Base-by-base conservation (phyloP, 2,329 filamentous ascomycete genomes). In the Periconia sp. region DNA sequence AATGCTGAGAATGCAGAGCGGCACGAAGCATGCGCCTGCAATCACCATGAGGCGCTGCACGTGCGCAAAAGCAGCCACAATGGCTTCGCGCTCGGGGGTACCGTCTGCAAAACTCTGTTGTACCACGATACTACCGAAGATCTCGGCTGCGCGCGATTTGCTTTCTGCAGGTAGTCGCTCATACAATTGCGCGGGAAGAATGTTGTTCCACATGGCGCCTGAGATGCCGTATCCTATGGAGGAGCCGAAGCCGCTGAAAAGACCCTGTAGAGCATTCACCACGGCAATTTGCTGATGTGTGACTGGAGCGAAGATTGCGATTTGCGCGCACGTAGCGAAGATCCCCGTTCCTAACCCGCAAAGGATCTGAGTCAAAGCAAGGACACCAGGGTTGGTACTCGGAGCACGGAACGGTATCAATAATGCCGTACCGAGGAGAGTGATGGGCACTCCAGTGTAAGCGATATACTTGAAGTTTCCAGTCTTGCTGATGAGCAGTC, bases 221-320 rank as follows among this genome's bases (percentile, higher is more conserved):
- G 47, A 49, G n/a, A 49, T 43, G 14, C 35, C 9, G 20, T 17
- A 19, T 9, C 47, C 47, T 15, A 49, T 35, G 14, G 20, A 31
- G 18, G 47, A 31, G 13, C 47, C 47, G 20, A 49, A 33, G 19
- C 20, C 20, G 58, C 82, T 79, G 35, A 85, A 83, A 6, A 89
- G 79, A 18, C 82, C 78, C 51, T 85, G 78, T 52, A 89, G 76
- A 0, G 66, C 66, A 14, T 48, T 60, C 2, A 69, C 52, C 7
- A 53, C 62, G 1, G 66, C 66, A 2, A 70, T 56, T 41, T 70
- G 60, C 44, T 70, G 65, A 23, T 70, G 66, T 1, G 63, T 65
- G 18, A 68, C 64, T 1, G 63, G 61, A 0, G 60, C 62, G 61
- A 68, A 64, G 45, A 68, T 57, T 6, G 65, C 66, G 42, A 70